These are phyloP conservation scores for Arabidopsis arenosa DNA, from an alignment of 345 rosid species.

Conservation along the genomic window DNA sequence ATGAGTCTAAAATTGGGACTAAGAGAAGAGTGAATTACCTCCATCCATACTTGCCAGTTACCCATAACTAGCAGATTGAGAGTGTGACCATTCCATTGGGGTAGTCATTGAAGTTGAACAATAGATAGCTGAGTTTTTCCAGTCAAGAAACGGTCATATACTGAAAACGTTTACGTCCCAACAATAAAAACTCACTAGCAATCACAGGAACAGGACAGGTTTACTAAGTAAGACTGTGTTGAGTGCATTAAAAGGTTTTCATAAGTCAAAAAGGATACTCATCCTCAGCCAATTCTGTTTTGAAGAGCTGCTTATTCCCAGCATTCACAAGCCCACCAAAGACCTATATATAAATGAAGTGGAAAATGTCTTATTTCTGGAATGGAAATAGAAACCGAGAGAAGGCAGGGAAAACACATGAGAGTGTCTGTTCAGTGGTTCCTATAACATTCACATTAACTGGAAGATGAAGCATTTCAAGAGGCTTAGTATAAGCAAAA, in stretches of 20 bases:
- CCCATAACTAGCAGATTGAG: slow-evolving; percentile 87
- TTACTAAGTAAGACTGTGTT: slow-evolving; percentile 23
- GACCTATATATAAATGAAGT: slow-evolving; percentile 50
- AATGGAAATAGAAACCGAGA: background rate
- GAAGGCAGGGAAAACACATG: slow-evolving; percentile 3
- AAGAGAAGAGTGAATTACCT: slow-evolving; percentile 55
- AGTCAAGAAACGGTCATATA: slow-evolving; percentile 52
- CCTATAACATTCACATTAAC: background rate
- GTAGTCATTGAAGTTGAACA: slow-evolving; percentile 93
- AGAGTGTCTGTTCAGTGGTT: slow-evolving; percentile 2
- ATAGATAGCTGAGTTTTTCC: slow-evolving; percentile 62
- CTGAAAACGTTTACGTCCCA: background rate
- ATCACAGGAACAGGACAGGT: slow-evolving; percentile 16
- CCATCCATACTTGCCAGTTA: slow-evolving; percentile 96
- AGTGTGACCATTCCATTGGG: slow-evolving; percentile 99
- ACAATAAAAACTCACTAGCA: slow-evolving; percentile 4
- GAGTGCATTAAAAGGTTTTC: background rate
- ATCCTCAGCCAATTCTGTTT: slow-evolving; percentile 65
- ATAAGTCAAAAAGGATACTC: slow-evolving; percentile 76
- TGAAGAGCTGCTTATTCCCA: slow-evolving; percentile 68
- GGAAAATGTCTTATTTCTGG: background rate
- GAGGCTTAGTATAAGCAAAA: background rate
- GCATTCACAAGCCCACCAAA: slow-evolving; percentile 95
- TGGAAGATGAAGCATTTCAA: background rate
- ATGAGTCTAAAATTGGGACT: background rate